Percentiles rank a stretch among this genome's conserved stretches.
Evolutionary conservation across 2,329 filamentous ascomycete genomes (phyloP).

Genomic region (Hypoxylon sp.): DNA sequence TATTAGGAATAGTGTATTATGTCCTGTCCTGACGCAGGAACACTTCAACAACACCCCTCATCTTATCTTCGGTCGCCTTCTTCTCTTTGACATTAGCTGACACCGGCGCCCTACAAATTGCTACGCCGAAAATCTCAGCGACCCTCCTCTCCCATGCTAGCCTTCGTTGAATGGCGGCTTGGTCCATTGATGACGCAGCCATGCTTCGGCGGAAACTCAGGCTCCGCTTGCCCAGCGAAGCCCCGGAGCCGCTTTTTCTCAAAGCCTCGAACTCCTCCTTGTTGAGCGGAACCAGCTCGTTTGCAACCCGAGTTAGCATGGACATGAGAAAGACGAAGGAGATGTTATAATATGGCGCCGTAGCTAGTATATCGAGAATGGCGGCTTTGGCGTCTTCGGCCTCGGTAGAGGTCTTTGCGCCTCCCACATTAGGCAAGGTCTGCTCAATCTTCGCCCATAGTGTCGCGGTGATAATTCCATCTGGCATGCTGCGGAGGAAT

Average conservation of each 20-base stretch:
- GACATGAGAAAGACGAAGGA: slow-evolving; percentile 89
- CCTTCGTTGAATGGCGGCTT: slow-evolving; percentile 67
- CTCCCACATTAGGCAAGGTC: slow-evolving; percentile 61
- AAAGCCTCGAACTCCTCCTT: slow-evolving; percentile 58
- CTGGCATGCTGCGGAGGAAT: slow-evolving; percentile 81
- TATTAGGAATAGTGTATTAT: slow-evolving; percentile 1
- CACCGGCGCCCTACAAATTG: slow-evolving; percentile 69
- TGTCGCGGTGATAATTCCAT: slow-evolving; percentile 80
- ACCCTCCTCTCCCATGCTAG: slow-evolving; percentile 72
- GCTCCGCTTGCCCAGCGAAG: slow-evolving; percentile 59
- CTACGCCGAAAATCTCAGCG: slow-evolving; percentile 74
- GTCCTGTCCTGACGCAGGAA: slow-evolving; percentile 68
- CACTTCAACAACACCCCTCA: slow-evolving; percentile 76
- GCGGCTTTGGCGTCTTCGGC: slow-evolving; percentile 63
- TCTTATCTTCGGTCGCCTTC: slow-evolving; percentile 73
- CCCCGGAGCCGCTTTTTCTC: slow-evolving; percentile 42
- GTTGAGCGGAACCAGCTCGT: slow-evolving; percentile 63
- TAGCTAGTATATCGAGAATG: slow-evolving; percentile 80
- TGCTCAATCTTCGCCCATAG: slow-evolving; percentile 80
- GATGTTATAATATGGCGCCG: slow-evolving; percentile 84
- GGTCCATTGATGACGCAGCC: slow-evolving; percentile 49
- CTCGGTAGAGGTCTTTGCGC: slow-evolving; percentile 41
- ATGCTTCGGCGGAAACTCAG: slow-evolving; percentile 62
- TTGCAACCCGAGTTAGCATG: slow-evolving; percentile 72
- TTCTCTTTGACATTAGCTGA: slow-evolving; percentile 67